Evolutionary conservation across 2,329 filamentous ascomycete genomes (phyloP).

Genomic region (Talaromyces sp.): DNA sequence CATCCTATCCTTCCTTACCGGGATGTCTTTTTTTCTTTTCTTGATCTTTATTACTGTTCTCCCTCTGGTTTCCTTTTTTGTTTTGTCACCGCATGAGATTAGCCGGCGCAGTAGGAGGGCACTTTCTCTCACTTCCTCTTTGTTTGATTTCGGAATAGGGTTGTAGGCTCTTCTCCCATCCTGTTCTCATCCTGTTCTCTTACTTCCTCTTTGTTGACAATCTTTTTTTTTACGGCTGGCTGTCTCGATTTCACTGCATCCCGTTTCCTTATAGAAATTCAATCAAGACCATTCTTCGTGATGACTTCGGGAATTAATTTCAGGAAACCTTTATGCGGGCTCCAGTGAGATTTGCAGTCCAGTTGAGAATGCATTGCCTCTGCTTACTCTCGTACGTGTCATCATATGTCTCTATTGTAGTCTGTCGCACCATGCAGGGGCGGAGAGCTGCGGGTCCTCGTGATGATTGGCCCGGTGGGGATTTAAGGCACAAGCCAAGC

Average conservation of each 20-base stretch:
- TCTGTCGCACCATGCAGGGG: not conserved
- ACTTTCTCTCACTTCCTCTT: conserved; percentile 9
- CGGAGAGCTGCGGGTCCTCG: not conserved
- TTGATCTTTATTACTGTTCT: conserved; percentile 6
- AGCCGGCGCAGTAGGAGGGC: conserved; percentile 25
- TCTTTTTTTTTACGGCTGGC: conserved; percentile 5
- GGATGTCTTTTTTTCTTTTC: conserved; percentile 1
- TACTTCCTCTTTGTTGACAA: not conserved
- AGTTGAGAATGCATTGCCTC: no score
- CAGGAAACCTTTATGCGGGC: no score
- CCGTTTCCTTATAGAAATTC: conserved; percentile 7
- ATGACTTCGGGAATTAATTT: no score
- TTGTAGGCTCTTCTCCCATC: not conserved
- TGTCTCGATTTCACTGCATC: conserved; percentile 13
- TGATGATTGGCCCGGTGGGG: conserved; percentile 15
- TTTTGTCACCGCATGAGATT: conserved; percentile 21
- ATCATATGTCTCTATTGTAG: no score
- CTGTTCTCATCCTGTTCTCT: not conserved
- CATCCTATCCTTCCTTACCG: not conserved
- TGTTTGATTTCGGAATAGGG: not conserved
- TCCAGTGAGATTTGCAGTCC: no score
- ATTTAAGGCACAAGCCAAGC: conserved; percentile 17
- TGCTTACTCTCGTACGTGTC: no score
- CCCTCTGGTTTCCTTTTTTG: conserved; percentile 9
- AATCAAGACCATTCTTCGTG: not conserved